Conservation (phyloP, 345 rosid genomes). For the Citrus sinensis region DVS_A1.0 CM039165.1:38662501-38663000, state of each 20-base stretch:
- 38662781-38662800: no score
- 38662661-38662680: neutral
- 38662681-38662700: neutral
- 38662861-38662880: neutral
- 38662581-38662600: neutral
- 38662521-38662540: neutral
- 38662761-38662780: neutral
- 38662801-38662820: neutral
- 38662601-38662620: slow-evolving; percentile 35
- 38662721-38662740: neutral
- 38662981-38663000: slow-evolving; percentile 34
- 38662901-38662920: neutral
- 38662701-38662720: neutral
- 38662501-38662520: slow-evolving; percentile 70
- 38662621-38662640: slow-evolving; percentile 72
- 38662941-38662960: neutral
- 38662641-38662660: slow-evolving; percentile 31
- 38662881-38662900: neutral
- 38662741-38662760: neutral
- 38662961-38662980: slow-evolving; percentile 24
- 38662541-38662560: neutral
- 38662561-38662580: neutral
- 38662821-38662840: neutral
- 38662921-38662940: neutral
- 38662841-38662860: neutral